Percentiles rank a stretch among this genome's conserved stretches.
Conservation (phyloP, 331 rosid species). For the Malus hybrid region DNA sequence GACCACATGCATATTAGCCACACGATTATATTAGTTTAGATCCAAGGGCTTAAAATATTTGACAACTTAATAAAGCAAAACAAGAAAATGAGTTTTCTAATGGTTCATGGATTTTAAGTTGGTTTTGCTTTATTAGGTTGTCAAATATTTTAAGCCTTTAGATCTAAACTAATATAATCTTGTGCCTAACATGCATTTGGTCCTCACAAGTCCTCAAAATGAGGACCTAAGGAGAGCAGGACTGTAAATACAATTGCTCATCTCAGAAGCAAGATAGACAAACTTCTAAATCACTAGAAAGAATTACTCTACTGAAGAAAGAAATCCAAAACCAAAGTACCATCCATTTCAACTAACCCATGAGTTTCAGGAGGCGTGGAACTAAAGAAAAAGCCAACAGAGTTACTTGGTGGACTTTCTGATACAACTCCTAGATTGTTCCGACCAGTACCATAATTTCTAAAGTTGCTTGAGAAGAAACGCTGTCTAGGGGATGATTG, state of each 20-base stretch:
- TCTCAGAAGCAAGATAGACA: background rate
- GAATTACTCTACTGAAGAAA: background rate
- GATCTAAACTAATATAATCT: too few relatives aligned
- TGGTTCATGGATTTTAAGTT: too few relatives aligned
- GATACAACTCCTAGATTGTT: constrained; percentile 65
- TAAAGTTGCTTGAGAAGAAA: constrained; percentile 75
- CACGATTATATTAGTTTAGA: too few relatives aligned
- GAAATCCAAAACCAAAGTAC: constrained; percentile 6
- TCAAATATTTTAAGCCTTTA: too few relatives aligned
- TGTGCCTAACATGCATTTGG: too few relatives aligned
- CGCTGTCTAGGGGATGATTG: constrained; percentile 67
- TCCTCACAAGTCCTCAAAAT: too few relatives aligned
- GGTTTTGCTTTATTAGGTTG: too few relatives aligned
- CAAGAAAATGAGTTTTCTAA: too few relatives aligned
- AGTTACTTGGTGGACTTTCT: constrained; percentile 92
- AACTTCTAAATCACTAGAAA: background rate
- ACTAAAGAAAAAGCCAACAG: constrained; percentile 92
- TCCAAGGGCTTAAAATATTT: too few relatives aligned
- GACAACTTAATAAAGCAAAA: too few relatives aligned
- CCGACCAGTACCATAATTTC: constrained; percentile 67
- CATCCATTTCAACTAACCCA: constrained; percentile 56
- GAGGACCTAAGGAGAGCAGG: too few relatives aligned
- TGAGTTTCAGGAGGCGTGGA: constrained; percentile 92
- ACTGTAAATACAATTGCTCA: background rate
- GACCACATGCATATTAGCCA: too few relatives aligned